A percentile compares a stretch with the other conserved stretches of the same genome.
These are phyloP conservation scores for Leptographium flavum DNA, from an alignment of 2,329 filamentous ascomycete genomes.

Conservation along the genomic window DNA sequence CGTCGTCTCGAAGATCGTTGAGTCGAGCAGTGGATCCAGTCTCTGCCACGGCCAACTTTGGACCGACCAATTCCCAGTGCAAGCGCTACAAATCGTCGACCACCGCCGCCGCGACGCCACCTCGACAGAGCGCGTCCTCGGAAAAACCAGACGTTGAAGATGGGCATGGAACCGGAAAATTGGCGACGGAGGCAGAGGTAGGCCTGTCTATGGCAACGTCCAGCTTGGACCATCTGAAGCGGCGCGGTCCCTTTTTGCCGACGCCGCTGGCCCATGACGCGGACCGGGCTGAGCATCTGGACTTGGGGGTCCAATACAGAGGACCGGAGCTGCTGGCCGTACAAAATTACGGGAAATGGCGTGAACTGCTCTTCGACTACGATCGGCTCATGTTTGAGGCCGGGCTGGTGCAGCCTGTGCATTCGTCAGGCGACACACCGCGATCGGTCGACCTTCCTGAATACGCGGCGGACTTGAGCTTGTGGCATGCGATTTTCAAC, in stretches of 20 bases:
- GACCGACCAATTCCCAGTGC: no score
- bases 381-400: conserved; percentile 14
- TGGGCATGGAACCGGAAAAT: no score
- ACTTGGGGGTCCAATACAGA: not conserved
- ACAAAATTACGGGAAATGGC: conserved; percentile 15
- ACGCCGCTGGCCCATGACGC: not conserved
- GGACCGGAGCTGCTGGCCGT: conserved; percentile 7
- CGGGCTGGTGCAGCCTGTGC: conserved; percentile 3
- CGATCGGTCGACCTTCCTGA: conserved; percentile 15
- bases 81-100: no score
- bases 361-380: conserved; percentile 13
- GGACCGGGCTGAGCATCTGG: not conserved
- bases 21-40: no score
- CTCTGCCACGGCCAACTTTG: no score
- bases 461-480: conserved; percentile 15
- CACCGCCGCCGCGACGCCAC: not conserved
- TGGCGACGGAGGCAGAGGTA: not conserved
- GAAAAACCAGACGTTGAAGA: not conserved
- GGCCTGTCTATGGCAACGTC: not conserved
- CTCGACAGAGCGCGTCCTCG: not conserved
- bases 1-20: not conserved
- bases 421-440: not conserved
- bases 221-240: conserved; percentile 6
- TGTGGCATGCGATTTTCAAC: conserved; percentile 19
- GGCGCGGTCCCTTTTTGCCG: conserved; percentile 4